phyloP scores from a whole-genome alignment of 345 rosid species.

The Melaleuca alternifolia region DNA sequence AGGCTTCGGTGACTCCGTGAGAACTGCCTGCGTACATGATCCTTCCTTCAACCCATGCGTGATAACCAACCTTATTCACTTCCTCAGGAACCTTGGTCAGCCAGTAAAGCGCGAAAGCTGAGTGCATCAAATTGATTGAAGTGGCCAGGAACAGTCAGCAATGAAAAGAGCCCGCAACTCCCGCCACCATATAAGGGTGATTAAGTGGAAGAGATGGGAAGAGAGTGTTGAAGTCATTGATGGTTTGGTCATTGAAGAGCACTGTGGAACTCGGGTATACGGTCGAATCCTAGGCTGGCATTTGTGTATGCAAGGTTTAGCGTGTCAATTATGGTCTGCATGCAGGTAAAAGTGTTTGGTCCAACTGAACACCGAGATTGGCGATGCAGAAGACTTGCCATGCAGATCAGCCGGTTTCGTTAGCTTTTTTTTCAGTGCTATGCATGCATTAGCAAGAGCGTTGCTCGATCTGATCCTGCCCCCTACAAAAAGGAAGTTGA shows the following conservation, averaged over 20 bases:
- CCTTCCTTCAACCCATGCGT: conserved; percentile 2
- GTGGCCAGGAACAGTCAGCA: conserved; percentile 18
- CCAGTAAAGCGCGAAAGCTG: conserved; percentile 22
- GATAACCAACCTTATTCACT: not conserved
- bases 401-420: not conserved
- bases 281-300: not conserved
- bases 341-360: conserved; percentile 29
- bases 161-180: conserved; percentile 33
- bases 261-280: conserved; percentile 21
- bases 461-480: not conserved
- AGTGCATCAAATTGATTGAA: conserved; percentile 17
- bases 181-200: conserved; percentile 12
- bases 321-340: conserved; percentile 21
- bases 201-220: conserved; percentile 19
- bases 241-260: conserved; percentile 29
- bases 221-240: conserved; percentile 41
- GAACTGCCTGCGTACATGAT: not conserved
- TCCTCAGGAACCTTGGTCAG: conserved; percentile 20
- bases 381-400: conserved; percentile 4
- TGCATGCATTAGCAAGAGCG: not conserved
- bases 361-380: conserved; percentile 21
- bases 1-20: conserved; percentile 1
- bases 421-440: not conserved
- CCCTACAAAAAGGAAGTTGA: not conserved
- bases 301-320: conserved; percentile 2